A percentile compares a stretch with the other conserved stretches of the same genome.
phyloP scores from a whole-genome alignment of 768 basidiomycete genomes.

The Strobilomyces echinocephalus region DNA sequence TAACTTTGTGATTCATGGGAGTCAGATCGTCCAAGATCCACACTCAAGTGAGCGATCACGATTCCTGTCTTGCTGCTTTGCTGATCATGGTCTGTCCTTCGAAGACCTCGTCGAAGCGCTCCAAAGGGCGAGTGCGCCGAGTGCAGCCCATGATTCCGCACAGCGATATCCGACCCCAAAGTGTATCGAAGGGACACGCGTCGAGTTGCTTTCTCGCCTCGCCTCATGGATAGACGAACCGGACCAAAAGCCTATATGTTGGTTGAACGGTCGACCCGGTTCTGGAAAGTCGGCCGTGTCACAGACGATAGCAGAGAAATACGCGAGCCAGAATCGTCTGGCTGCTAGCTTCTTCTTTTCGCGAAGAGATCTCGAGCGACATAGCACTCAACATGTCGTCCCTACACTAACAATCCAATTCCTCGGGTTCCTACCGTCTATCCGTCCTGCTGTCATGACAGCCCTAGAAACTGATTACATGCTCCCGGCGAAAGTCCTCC shows the following conservation, averaged over 20 bases:
- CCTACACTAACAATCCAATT: slow-evolving; percentile 33
- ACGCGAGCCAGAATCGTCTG: slow-evolving; percentile 17
- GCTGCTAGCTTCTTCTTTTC: slow-evolving; percentile 38
- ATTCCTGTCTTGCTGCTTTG: not conserved
- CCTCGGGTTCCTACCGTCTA: slow-evolving; percentile 15
- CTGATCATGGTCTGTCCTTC: not conserved
- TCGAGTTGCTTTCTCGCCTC: slow-evolving; percentile 15
- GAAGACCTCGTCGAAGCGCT: slow-evolving; percentile 14
- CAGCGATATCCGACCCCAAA: slow-evolving; percentile 18
- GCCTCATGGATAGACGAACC: slow-evolving; percentile 13
- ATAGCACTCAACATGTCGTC: slow-evolving; percentile 22
- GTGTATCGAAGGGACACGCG: slow-evolving; percentile 22
- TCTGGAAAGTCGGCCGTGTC: slow-evolving; percentile 28
- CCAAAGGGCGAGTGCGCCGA: slow-evolving; percentile 14
- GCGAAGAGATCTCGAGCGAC: slow-evolving; percentile 22
- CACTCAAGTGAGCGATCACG: not conserved
- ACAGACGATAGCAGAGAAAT: slow-evolving; percentile 30
- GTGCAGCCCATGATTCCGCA: slow-evolving; percentile 20
- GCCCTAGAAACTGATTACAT: slow-evolving; percentile 25
- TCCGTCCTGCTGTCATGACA: slow-evolving; percentile 18
- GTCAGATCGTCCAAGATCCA: slow-evolving; percentile 16
- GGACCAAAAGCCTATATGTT: slow-evolving; percentile 13
- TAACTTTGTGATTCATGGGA: slow-evolving; percentile 15
- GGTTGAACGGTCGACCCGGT: slow-evolving; percentile 26
- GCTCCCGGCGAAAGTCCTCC: slow-evolving; percentile 26